A percentile compares a stretch with the other conserved stretches of the same genome.
Conservation (phyloP, 176 grass and related monocot species). For the Echinochloa phyllopogon region DNA sequence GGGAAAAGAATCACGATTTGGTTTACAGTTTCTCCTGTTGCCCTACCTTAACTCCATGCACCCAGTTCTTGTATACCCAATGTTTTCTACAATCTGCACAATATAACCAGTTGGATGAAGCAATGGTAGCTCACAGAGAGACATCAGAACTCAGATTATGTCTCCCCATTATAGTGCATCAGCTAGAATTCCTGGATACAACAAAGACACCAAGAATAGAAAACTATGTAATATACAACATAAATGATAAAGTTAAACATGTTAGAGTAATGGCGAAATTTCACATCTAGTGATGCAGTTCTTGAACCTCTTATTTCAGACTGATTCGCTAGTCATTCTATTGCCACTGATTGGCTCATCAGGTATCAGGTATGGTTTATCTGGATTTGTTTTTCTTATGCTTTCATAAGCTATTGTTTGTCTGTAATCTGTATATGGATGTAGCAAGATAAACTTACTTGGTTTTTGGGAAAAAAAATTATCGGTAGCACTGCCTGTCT, state of each 20-base stretch:
- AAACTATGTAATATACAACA: background rate
- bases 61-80: background rate
- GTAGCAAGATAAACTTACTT: constrained; percentile 21
- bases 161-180: background rate
- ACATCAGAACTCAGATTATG: background rate
- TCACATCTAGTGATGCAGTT: constrained; percentile 28
- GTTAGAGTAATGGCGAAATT: background rate
- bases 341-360: constrained; percentile 94
- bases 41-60: background rate
- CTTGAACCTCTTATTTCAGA: constrained; percentile 64
- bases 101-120: constrained; percentile 7
- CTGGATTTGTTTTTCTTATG: background rate
- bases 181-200: background rate
- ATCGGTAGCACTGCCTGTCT: constrained; percentile 75
- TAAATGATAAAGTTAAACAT: constrained; percentile 19
- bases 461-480: background rate
- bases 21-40: background rate
- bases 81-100: background rate
- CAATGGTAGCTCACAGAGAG: background rate
- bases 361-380: constrained; percentile 62
- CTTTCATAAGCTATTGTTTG: constrained; percentile 31
- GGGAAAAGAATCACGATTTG: too few relatives aligned
- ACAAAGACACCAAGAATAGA: background rate
- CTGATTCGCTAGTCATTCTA: constrained; percentile 74
- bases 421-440: constrained; percentile 19